phyloP scores from a whole-genome alignment of 106 monocot genomes.

The Allium cepa region DNA sequence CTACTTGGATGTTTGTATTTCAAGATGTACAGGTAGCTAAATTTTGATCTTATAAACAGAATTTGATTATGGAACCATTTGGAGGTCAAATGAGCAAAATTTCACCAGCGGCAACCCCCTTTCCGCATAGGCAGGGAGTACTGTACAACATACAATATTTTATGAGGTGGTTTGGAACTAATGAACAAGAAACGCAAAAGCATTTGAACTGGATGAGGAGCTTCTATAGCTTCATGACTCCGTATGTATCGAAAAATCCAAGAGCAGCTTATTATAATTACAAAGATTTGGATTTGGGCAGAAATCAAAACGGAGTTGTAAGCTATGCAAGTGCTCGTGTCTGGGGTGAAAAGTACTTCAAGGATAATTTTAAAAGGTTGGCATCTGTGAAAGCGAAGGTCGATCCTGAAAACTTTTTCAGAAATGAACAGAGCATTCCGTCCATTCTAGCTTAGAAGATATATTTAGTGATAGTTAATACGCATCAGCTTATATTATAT shows the following conservation, averaged over 20 bases:
- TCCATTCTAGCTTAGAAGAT: slow-evolving; percentile 2
- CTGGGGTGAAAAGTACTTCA: slow-evolving; percentile 45
- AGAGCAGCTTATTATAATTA: slow-evolving; percentile 47
- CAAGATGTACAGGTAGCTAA: neutral
- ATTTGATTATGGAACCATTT: slow-evolving; percentile 23
- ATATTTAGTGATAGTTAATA: no score
- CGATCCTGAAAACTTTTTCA: slow-evolving; percentile 23
- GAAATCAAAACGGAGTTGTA: neutral
- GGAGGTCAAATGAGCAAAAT: slow-evolving; percentile 31
- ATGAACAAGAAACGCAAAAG: neutral
- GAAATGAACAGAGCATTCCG: slow-evolving; percentile 24
- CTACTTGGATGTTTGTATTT: neutral
- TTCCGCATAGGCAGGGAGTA: slow-evolving; percentile 40
- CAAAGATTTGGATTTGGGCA: slow-evolving; percentile 38
- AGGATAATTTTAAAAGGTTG: slow-evolving; percentile 30
- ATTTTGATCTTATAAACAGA: neutral
- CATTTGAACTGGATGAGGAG: slow-evolving; percentile 35
- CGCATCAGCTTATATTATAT: no score
- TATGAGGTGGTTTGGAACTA: slow-evolving; percentile 14
- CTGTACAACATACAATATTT: slow-evolving; percentile 38
- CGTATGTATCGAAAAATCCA: slow-evolving; percentile 33
- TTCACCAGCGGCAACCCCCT: slow-evolving; percentile 20
- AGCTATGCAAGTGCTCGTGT: slow-evolving; percentile 12
- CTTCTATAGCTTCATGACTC: slow-evolving; percentile 32
- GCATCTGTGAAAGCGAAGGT: slow-evolving; percentile 11